These are phyloP conservation scores for Microascus cirrosus DNA, from an alignment of 2,329 filamentous ascomycete species.

Conservation along the genomic window DNA sequence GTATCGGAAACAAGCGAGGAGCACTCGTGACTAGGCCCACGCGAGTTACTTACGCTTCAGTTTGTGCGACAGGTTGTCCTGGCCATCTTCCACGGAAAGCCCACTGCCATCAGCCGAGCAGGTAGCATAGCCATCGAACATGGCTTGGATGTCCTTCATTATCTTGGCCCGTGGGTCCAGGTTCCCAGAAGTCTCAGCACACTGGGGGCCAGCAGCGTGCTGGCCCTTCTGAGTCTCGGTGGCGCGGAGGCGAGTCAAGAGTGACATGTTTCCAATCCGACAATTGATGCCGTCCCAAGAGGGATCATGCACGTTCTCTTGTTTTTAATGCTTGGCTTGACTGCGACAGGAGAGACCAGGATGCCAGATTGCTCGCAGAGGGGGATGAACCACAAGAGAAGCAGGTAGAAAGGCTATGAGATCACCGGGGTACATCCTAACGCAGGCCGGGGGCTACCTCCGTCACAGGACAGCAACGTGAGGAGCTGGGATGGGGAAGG, in stretches of 20 bases:
- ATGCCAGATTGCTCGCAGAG: neutral
- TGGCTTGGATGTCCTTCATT: constrained; percentile 1
- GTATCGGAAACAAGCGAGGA: neutral
- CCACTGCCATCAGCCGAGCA: neutral
- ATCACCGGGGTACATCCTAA: neutral
- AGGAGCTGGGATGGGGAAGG: neutral
- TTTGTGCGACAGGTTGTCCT: neutral
- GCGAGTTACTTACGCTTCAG: neutral
- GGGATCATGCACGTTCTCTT: neutral
- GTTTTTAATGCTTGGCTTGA: neutral
- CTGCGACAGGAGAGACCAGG: neutral
- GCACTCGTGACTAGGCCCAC: neutral
- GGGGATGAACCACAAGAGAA: neutral
- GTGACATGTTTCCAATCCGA: neutral
- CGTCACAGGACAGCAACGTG: neutral
- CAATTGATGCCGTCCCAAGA: neutral
- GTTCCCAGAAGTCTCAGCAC: neutral
- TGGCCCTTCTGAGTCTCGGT: neutral
- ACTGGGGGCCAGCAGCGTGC: neutral
- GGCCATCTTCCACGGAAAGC: neutral
- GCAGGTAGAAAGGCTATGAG: neutral
- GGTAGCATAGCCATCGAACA: neutral
- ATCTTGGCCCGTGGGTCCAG: neutral
- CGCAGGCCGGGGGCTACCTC: neutral
- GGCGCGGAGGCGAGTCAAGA: neutral